Base-by-base conservation (phyloP, 1,284 basidiomycete species). In the Sphagnurus paluster region DNA sequence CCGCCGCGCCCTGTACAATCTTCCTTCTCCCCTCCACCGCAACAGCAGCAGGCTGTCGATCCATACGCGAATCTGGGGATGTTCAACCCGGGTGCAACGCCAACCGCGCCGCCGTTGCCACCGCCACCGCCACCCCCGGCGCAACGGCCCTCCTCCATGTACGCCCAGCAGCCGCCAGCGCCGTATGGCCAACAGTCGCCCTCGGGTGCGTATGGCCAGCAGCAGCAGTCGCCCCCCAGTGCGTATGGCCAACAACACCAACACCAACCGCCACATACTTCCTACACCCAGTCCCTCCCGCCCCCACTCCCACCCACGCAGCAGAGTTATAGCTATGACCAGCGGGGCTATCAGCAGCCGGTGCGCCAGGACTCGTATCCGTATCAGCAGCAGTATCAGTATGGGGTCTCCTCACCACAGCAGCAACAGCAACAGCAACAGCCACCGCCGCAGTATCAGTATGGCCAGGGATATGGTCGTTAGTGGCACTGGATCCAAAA, bases 1-100 rank as follows among this genome's bases (percentile, higher is more conserved):
- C 70, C 70, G 8, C 56, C 66, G 3, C 68, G 68, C 5, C 60
- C 61, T 3, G 50, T 56, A 13, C 55, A 52, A 28, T 42, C 46
- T 8, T 54, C 61, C 5, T 63, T 67, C 19, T 70, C 70, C 35
- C 59, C 63, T 54, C 67, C n/a, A 64, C 71, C 30, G 10, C 8
- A n/a, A 7, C 30, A 26, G 25, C 25, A 26, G 21, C 63, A 69
- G 0, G 56, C 67, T 4, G 57, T 33, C 32, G 79, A 83, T 60
- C 80, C 81, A 1, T 84, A 83, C 47, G 77, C 76, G 0, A 69
- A 57, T 41, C 65, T 84, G 1, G 68, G 70, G 3, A 57, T 77
- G 53, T 77, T 82, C 32, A 62, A 62, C n/a, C 47, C 55, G 5
- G 25, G 48, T 23, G 23, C 42, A n/a, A 42, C 42, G 5, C 39